Conservation (phyloP, 163 green algal genomes). For the Volvox carteri region DNA sequence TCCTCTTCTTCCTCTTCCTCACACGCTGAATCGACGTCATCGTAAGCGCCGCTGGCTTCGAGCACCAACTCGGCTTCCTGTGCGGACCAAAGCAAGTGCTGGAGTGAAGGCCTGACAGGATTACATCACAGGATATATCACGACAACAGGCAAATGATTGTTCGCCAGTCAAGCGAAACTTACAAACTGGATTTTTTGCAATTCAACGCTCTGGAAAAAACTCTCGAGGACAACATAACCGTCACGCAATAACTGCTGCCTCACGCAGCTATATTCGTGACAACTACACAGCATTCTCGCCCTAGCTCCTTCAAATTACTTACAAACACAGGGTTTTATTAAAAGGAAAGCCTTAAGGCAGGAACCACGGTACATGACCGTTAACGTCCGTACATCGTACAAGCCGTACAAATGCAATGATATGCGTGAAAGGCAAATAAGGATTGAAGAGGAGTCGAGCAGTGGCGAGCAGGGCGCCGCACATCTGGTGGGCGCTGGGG, state of each 20-base stretch:
- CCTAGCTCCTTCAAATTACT: too few relatives aligned
- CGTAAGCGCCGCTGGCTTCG: slow-evolving; percentile 26
- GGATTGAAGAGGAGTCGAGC: too few relatives aligned
- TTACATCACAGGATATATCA: neutral
- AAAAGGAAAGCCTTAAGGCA: too few relatives aligned
- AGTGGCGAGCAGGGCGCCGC: too few relatives aligned
- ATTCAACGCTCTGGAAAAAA: neutral
- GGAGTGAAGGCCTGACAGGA: too few relatives aligned
- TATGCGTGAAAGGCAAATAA: too few relatives aligned
- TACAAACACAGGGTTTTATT: too few relatives aligned
- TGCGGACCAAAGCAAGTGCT: neutral
- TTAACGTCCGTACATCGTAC: too few relatives aligned
- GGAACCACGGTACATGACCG: too few relatives aligned
- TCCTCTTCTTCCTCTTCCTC: too few relatives aligned
- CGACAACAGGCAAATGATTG: neutral
- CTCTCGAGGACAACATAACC: slow-evolving; percentile 4
- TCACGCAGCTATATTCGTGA: neutral
- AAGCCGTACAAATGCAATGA: too few relatives aligned
- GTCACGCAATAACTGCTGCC: neutral
- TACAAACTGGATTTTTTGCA: neutral
- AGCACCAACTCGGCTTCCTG: slow-evolving; percentile 39
- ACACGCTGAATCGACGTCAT: neutral
- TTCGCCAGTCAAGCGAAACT: neutral
- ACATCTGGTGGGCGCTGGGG: too few relatives aligned
- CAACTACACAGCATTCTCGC: neutral